These are phyloP conservation scores for Jacaranda mimosifolia DNA, from an alignment of 257 asterid genomes.

Conservation along the genomic window DNA sequence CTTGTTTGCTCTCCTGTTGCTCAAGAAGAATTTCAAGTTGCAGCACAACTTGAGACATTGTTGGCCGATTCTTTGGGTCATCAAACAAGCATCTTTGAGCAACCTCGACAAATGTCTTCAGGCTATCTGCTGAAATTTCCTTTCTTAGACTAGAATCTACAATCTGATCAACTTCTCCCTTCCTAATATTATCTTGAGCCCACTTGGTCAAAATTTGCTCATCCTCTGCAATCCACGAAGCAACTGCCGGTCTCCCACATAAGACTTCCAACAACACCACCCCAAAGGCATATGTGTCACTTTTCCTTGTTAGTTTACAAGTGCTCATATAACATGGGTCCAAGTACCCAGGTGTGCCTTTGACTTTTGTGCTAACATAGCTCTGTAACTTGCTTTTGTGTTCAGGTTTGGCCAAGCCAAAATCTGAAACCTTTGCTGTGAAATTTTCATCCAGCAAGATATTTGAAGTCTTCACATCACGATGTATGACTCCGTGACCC, in stretches of 20 bases:
- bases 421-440: slow-evolving; percentile 63
- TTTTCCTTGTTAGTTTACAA: slow-evolving; percentile 53
- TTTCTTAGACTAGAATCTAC: slow-evolving; percentile 43
- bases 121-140: slow-evolving; percentile 49
- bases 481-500: slow-evolving; percentile 54
- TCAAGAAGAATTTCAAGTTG: slow-evolving; percentile 49
- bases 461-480: slow-evolving; percentile 66
- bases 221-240: slow-evolving; percentile 41
- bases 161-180: slow-evolving; percentile 55
- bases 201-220: slow-evolving; percentile 48
- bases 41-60: slow-evolving; percentile 61
- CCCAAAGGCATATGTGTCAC: slow-evolving; percentile 66
- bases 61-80: slow-evolving; percentile 60
- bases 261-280: slow-evolving; percentile 66
- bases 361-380: slow-evolving; percentile 56
- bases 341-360: slow-evolving; percentile 65
- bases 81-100: slow-evolving; percentile 56
- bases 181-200: slow-evolving; percentile 51
- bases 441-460: slow-evolving; percentile 58
- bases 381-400: slow-evolving; percentile 43
- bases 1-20: slow-evolving; percentile 34
- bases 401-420: slow-evolving; percentile 65
- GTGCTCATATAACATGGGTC: slow-evolving; percentile 59
- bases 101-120: slow-evolving; percentile 48
- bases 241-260: slow-evolving; percentile 64